Evolutionary conservation across 257 asterid genomes (phyloP).

Genomic region (Jacaranda copaia): DNA sequence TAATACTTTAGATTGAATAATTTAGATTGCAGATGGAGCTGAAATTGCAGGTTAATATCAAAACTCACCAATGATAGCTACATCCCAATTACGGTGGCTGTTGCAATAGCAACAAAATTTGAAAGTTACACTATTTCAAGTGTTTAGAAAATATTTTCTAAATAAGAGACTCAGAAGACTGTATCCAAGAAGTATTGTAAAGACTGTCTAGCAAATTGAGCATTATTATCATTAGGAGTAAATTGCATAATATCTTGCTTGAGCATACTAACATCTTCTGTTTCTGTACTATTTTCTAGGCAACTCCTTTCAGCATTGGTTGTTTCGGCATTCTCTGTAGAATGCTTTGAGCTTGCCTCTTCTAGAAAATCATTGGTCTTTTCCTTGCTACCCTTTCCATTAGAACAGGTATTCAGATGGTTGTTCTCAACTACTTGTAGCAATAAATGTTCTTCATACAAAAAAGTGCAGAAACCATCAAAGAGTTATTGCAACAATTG

Average conservation of each 20-base stretch:
- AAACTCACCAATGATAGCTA: too few species aligned
- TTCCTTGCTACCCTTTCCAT: constrained; percentile 53
- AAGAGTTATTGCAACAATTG: constrained; percentile 74
- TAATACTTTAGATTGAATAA: too few species aligned
- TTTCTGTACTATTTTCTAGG: constrained; percentile 52
- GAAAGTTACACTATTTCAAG: constrained; percentile 30
- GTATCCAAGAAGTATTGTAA: constrained; percentile 43
- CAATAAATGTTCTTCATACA: constrained; percentile 69
- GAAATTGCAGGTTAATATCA: too few species aligned
- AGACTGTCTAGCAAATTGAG: constrained; percentile 53
- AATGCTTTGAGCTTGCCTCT: constrained; percentile 51
- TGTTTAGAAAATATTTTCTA: constrained; percentile 76
- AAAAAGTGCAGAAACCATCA: constrained; percentile 66
- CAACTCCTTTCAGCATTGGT: constrained; percentile 45
- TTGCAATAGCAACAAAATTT: too few species aligned
- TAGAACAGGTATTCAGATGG: constrained; percentile 74
- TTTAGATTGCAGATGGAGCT: too few species aligned
- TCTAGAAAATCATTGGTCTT: constrained; percentile 48
- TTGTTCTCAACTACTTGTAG: constrained; percentile 58
- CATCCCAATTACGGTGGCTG: too few species aligned
- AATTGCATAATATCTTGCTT: constrained; percentile 48
- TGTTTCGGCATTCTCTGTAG: constrained; percentile 53
- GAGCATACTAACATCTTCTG: constrained; percentile 51
- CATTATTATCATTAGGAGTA: constrained; percentile 50
- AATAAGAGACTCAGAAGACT: too few species aligned